phyloP scores from a whole-genome alignment of 352 stramenopile genomes.

The Globisporangium carolinianum region DNA sequence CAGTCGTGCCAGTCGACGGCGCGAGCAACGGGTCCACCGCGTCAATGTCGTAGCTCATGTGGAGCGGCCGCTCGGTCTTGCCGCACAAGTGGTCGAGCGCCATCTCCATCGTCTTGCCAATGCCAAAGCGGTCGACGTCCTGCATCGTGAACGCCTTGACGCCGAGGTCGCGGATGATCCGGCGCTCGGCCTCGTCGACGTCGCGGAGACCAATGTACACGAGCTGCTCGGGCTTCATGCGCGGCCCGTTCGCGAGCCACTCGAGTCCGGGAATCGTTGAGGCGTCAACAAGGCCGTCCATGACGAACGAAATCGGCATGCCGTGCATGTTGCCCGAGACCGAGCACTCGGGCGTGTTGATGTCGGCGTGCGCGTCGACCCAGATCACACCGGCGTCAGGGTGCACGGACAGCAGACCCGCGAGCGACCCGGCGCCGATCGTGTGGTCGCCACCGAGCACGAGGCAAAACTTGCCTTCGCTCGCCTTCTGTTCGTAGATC shows the following conservation, averaged over 20 bases:
- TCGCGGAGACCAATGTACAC: conserved; percentile 96
- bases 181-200: conserved; percentile 89
- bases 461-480: conserved; percentile 91
- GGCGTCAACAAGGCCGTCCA: conserved; percentile 87
- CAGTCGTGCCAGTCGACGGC: conserved; percentile 93
- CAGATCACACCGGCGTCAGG: conserved; percentile 95
- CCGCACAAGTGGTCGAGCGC: conserved; percentile 90
- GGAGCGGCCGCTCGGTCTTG: conserved; percentile 87
- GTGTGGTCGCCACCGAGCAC: conserved; percentile 96
- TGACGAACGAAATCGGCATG: conserved; percentile 95
- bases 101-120: conserved; percentile 95
- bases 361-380: conserved; percentile 97
- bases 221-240: conserved; percentile 83
- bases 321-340: conserved; percentile 96
- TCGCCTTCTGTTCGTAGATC: conserved; percentile 81
- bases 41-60: conserved; percentile 98
- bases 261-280: conserved; percentile 91
- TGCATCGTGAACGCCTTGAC: conserved; percentile 97
- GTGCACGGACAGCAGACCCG: conserved; percentile 86
- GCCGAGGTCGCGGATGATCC: conserved; percentile 86
- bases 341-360: conserved; percentile 92
- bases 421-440: conserved; percentile 91
- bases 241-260: conserved; percentile 83
- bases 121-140: conserved; percentile 94
- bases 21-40: conserved; percentile 93